Conservation (phyloP, 2,329 filamentous ascomycete genomes). For the Colletotrichum spaethianum region DNA sequence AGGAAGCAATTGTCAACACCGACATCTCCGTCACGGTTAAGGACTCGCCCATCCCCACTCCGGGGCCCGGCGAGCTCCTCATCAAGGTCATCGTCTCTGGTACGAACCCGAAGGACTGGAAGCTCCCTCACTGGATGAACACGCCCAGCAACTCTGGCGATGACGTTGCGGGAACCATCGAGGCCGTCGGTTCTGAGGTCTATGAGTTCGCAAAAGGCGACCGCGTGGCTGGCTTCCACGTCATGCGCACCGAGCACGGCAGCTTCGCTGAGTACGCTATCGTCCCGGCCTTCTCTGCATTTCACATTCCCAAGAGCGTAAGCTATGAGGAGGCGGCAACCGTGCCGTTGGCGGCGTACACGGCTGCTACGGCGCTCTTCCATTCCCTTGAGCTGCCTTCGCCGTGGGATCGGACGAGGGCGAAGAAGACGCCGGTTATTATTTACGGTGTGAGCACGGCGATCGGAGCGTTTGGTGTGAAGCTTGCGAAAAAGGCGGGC, state of each 20-base stretch:
- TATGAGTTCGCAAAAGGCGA: slow-evolving; percentile 52
- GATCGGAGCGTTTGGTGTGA: slow-evolving; percentile 70
- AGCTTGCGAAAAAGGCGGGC: slow-evolving; percentile 64
- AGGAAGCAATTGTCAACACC: slow-evolving; percentile 39
- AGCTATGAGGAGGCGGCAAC: slow-evolving; percentile 71
- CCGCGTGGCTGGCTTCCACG: slow-evolving; percentile 63
- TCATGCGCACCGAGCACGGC: slow-evolving; percentile 66
- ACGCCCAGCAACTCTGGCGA: slow-evolving; percentile 43
- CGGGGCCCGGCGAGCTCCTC: slow-evolving; percentile 43
- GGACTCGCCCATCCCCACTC: slow-evolving; percentile 39
- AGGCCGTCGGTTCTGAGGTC: slow-evolving; percentile 42
- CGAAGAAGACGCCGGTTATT: slow-evolving; percentile 45
- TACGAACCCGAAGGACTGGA: slow-evolving; percentile 50
- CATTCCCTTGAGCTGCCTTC: slow-evolving; percentile 60
- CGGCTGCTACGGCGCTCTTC: slow-evolving; percentile 66
- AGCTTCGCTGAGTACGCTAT: slow-evolving; percentile 75
- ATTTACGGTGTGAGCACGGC: slow-evolving; percentile 67
- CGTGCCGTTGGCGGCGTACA: slow-evolving; percentile 69
- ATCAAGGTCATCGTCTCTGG: slow-evolving; percentile 44
- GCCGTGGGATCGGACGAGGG: slow-evolving; percentile 56
- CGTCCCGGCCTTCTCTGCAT: slow-evolving; percentile 68
- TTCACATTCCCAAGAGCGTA: slow-evolving; percentile 64
- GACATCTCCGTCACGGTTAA: slow-evolving; percentile 34
- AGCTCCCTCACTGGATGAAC: slow-evolving; percentile 35
- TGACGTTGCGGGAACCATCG: slow-evolving; percentile 46